A percentile compares a stretch with the other conserved stretches of the same genome.
Conservation (phyloP, 441 rosid genomes). For the Capsella rubella region DNA sequence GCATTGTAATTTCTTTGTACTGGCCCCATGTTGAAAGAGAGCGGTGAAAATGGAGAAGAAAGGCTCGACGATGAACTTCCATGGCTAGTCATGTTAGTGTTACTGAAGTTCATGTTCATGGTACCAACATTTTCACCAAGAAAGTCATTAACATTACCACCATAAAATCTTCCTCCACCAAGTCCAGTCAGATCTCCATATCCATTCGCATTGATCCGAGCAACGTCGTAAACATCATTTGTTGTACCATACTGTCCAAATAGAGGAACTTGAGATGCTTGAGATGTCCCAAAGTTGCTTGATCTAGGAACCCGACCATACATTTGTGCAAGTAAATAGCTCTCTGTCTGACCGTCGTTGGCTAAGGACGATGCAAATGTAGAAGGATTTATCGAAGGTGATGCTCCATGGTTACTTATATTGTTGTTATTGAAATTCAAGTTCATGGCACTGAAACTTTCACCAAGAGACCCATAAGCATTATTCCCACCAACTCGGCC, state of each 20-base stretch:
- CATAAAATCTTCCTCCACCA: background rate
- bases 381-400: background rate
- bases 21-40: background rate
- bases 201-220: background rate
- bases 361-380: background rate
- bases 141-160: background rate
- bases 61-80: slow-evolving; percentile 12
- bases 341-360: background rate
- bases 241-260: slow-evolving; percentile 6
- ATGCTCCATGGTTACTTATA: slow-evolving; percentile 14
- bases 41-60: background rate
- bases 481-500: background rate
- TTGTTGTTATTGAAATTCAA: slow-evolving; percentile 5
- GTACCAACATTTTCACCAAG: slow-evolving; percentile 13
- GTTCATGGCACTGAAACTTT: slow-evolving; percentile 15
- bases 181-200: background rate
- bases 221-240: background rate
- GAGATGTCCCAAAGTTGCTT: background rate
- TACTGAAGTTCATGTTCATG: slow-evolving; percentile 13
- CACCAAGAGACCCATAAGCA: slow-evolving; percentile 2
- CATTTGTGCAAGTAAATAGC: background rate
- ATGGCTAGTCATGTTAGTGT: slow-evolving; percentile 4
- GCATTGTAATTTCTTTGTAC: background rate
- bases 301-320: background rate
- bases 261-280: background rate